Percentiles rank a stretch among this genome's conserved stretches.
Conservation (phyloP, 176 grass and related monocot genomes). For the Oryza punctata region DNA sequence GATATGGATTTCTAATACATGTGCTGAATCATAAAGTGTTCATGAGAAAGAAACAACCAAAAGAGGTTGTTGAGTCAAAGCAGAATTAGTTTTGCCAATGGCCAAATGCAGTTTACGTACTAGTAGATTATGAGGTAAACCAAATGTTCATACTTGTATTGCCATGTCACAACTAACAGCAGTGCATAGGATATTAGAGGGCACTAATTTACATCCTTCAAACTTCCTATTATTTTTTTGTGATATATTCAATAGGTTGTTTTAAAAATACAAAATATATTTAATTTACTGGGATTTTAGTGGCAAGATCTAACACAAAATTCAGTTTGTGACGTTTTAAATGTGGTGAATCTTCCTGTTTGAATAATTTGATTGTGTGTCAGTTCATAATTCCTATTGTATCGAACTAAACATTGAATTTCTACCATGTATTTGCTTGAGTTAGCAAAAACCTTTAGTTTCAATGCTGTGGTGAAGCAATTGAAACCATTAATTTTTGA, state of each 20-base stretch:
- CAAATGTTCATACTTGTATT: slow-evolving; percentile 11
- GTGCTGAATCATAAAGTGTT: not conserved
- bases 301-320: not conserved
- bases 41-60: slow-evolving; percentile 5
- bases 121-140: not conserved
- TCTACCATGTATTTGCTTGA: not conserved
- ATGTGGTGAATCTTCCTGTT: not conserved
- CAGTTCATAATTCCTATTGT: not conserved
- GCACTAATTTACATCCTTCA: not conserved
- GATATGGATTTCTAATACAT: not conserved
- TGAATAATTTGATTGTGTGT: not conserved
- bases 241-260: slow-evolving; percentile 10
- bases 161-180: not conserved
- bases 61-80: not conserved
- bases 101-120: not conserved
- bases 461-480: not conserved
- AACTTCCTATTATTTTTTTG: not conserved
- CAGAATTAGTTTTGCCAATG: not conserved
- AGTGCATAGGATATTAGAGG: not conserved
- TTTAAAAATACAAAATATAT: not conserved
- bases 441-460: not conserved
- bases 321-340: not conserved
- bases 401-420: not conserved
- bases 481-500: not conserved
- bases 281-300: not conserved